Base-by-base conservation (phyloP, 2,329 filamentous ascomycete genomes). In the Microsporum ferrugineum region DNA sequence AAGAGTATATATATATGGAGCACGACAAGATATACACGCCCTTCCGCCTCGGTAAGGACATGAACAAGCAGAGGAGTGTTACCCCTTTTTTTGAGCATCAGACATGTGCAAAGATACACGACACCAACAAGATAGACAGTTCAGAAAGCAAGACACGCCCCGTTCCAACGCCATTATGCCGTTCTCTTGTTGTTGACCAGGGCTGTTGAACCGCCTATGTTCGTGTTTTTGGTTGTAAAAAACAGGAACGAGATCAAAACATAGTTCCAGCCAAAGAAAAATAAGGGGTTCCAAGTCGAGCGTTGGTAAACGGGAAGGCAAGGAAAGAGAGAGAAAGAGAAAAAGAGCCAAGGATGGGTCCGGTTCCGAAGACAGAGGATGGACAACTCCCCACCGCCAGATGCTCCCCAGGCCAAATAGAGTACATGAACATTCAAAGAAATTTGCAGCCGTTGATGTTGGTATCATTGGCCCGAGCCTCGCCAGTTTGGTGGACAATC, bases 221-320 rank as follows among this genome's bases (percentile, higher is more conserved):
- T 88, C 68, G 81, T 85, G 84, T 88, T 88, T 23, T 89, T 88
- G 83, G 86, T 89, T 89, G 85, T 80, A 87, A 88, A 89, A 89
- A 87, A 84, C 17, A 23, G 86, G 81, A 82, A 83, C 87, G 81
- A 84, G 83, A 82, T 83, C 81, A 84, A 84, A 79, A 79, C 29
- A 53, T 53, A 10, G 47, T 79, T 81, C 82, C 81, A 86, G 82
- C 83, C 83, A 81, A 78, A 73, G 51, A 57, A 43, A 60, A 55
- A 33, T 23, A 23, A 23, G 17, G 17, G 17, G 17, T 23, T 23
- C 17, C 17, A 23, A 1, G 17, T 23, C 17, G 1, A 23, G 17
- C 17, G 17, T 23, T 23, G 17, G 17, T 23, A 23, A 23, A 23
- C 17, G 17, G 17, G 17, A 23, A 23, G 17, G 17, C 1, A 23